These are phyloP conservation scores for Rhododendron mucronatum DNA, from an alignment of 148 eudicot species.

Conservation along the genomic window DNA sequence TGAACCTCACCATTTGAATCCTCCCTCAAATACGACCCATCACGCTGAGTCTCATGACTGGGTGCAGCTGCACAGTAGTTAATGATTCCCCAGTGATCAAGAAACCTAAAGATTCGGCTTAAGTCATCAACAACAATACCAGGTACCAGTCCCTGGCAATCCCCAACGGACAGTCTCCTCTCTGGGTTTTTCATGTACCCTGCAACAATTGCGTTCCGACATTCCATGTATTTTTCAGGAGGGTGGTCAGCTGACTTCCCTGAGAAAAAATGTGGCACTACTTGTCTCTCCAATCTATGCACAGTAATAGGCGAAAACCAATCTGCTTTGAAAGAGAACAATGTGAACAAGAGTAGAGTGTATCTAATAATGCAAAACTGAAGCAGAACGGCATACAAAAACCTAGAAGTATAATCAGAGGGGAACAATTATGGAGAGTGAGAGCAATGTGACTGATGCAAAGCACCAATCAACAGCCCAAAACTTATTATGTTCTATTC, in stretches of 20 bases:
- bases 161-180: constrained; percentile 52
- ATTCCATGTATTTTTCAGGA: constrained; percentile 79
- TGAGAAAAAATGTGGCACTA: constrained; percentile 84
- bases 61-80: constrained; percentile 64
- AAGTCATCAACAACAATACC: constrained; percentile 61
- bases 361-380: neutral
- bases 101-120: constrained; percentile 73
- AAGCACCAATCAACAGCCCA: neutral
- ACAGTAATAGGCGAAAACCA: constrained; percentile 86
- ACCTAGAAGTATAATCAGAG: neutral
- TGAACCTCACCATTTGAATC: constrained; percentile 72
- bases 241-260: constrained; percentile 73
- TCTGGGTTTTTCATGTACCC: constrained; percentile 76
- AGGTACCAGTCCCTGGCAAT: constrained; percentile 52
- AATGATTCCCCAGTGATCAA: constrained; percentile 94
- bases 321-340: constrained; percentile 38
- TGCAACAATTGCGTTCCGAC: constrained; percentile 64
- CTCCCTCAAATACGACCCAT: constrained; percentile 54
- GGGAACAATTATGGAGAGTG: neutral
- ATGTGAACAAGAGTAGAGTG: neutral
- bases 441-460: neutral
- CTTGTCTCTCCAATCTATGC: constrained; percentile 85
- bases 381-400: neutral
- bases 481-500: neutral
- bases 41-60: constrained; percentile 35